A percentile compares a stretch with the other conserved stretches of the same genome.
phyloP scores from a whole-genome alignment of 2,329 filamentous ascomycete genomes.

The Coniochaeta pulveracea region DNA sequence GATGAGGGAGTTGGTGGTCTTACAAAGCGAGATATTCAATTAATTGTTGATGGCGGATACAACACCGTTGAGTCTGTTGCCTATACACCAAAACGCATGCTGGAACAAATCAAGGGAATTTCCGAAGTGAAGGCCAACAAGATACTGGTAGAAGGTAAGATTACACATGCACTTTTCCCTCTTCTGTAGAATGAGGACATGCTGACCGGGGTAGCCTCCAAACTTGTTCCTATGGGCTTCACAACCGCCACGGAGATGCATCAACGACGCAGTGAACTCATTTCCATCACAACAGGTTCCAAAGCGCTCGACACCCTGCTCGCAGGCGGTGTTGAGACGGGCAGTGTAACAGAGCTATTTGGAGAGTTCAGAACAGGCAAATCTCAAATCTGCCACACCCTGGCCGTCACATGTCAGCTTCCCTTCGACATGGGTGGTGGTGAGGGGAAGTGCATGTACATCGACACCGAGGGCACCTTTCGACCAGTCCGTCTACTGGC shows the following conservation, averaged over 20 bases:
- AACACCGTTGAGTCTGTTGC: conserved; percentile 94
- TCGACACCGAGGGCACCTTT: conserved; percentile 97
- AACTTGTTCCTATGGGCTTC: conserved; percentile 96
- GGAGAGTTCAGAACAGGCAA: conserved; percentile 97
- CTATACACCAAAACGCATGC: conserved; percentile 70
- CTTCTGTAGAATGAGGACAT: conserved; percentile 1
- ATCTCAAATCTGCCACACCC: conserved; percentile 94
- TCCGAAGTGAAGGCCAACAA: conserved; percentile 95
- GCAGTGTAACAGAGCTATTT: conserved; percentile 95
- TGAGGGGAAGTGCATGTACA: conserved; percentile 96
- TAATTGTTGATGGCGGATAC: conserved; percentile 83
- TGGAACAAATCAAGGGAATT: conserved; percentile 96
- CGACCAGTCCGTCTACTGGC: conserved; percentile 81
- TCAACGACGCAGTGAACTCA: conserved; percentile 87
- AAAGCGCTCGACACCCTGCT: conserved; percentile 94
- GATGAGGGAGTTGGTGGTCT: conserved; percentile 77
- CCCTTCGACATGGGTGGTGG: conserved; percentile 99
- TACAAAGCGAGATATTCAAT: conserved; percentile 90
- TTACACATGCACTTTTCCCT: conserved; percentile 1
- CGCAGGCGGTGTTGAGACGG: conserved; percentile 90
- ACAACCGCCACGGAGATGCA: conserved; percentile 99
- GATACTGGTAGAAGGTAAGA: conserved; percentile 72
- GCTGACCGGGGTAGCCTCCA: conserved; percentile 53
- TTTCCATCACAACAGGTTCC: conserved; percentile 94
- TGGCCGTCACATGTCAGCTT: conserved; percentile 96